Conservation (phyloP, 257 asterid species). For the Thymus quinquecostatus region DNA sequence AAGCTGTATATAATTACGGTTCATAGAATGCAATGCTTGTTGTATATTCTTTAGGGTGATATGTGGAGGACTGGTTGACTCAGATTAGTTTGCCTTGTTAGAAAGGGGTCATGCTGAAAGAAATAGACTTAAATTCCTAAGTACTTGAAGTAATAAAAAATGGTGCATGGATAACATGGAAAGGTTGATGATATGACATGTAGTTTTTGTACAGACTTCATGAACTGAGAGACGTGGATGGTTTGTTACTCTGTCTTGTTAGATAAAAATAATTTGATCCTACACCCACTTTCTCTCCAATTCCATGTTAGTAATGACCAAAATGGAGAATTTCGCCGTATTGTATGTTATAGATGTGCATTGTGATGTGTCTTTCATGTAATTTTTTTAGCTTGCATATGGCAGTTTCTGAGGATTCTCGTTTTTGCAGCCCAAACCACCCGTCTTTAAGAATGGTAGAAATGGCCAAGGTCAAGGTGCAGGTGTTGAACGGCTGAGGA, state of each 20-base stretch:
- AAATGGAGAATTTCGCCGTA: not conserved
- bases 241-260: not conserved
- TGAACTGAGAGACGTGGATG: not conserved
- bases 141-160: not conserved
- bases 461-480: constrained; percentile 76
- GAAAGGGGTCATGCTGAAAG: not conserved
- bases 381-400: constrained; percentile 19
- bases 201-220: not conserved
- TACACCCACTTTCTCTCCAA: not conserved
- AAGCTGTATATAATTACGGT: not conserved
- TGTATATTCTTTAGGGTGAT: not conserved
- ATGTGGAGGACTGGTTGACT: not conserved
- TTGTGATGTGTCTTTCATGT: not conserved
- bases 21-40: not conserved
- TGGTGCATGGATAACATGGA: not conserved
- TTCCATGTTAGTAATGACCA: not conserved
- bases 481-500: constrained; percentile 67
- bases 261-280: not conserved
- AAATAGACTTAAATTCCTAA: not conserved
- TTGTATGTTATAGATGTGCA: not conserved
- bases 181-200: not conserved
- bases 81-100: not conserved
- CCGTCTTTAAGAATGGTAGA: constrained; percentile 84
- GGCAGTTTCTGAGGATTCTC: constrained; percentile 25
- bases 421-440: constrained; percentile 83